These are phyloP conservation scores for Colletotrichum spaethianum DNA, from an alignment of 2,329 filamentous ascomycete species.

Conservation along the genomic window DNA sequence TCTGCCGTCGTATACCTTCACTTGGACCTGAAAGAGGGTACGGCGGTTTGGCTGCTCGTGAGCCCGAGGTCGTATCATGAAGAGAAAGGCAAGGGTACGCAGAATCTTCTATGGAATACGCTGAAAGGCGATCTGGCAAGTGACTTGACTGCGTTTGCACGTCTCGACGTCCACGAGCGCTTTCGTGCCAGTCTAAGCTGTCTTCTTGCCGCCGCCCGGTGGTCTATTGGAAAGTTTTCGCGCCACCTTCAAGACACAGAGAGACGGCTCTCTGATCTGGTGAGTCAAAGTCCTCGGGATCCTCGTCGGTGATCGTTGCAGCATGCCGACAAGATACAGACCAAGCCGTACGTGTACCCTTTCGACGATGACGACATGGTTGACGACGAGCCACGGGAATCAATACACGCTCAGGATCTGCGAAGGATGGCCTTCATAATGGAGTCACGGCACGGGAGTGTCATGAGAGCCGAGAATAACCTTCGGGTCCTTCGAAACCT, in stretches of 20 bases:
- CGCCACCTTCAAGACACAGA: conserved; percentile 26
- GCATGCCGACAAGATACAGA: not conserved
- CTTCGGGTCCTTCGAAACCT: conserved; percentile 24
- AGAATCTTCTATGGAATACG: conserved; percentile 24
- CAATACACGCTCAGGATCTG: conserved; percentile 28
- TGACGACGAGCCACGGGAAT: not conserved
- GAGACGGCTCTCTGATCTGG: conserved; percentile 27
- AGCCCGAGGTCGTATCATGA: conserved; percentile 21
- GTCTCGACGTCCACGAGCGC: conserved; percentile 2
- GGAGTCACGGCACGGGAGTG: conserved; percentile 20
- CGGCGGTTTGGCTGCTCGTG: conserved; percentile 27
- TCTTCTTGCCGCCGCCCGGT: conserved; percentile 19
- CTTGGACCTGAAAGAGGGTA: conserved; percentile 28
- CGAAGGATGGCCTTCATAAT: conserved; percentile 32
- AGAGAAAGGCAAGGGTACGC: conserved; percentile 19
- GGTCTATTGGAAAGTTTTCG: conserved; percentile 23
- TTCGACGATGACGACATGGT: conserved; percentile 11
- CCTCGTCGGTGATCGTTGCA: not conserved
- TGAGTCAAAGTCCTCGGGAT: not conserved
- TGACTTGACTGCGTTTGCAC: not conserved
- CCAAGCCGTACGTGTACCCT: conserved; percentile 24
- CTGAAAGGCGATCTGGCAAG: not conserved
- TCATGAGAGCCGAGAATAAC: conserved; percentile 25
- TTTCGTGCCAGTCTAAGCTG: conserved; percentile 14
- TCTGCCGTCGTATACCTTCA: conserved; percentile 20